Base-by-base conservation (phyloP, 1,139 yeast genomes). In the Magnusiomyces suaveolens region DNA sequence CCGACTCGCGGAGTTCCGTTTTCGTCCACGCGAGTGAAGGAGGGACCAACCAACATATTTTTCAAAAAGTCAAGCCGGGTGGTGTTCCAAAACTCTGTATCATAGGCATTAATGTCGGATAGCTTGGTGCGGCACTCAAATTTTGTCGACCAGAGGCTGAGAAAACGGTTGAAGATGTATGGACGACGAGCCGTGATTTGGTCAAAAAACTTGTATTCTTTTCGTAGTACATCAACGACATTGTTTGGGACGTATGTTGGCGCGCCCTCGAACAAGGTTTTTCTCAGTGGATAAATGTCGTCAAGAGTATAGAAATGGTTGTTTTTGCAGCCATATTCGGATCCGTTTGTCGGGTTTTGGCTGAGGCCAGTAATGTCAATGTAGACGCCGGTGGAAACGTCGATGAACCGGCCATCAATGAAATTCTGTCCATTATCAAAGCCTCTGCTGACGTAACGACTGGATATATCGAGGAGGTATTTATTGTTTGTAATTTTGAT, bases 331-430 rank as follows among this genome's bases (percentile, higher is more conserved):
- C 55, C 57, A 12, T 62, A 64, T 39, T 14, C 18, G 32, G 25
- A 2, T 16, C 20, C 25, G 18, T 8, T 67, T 64, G 14, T 8
- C 10, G 25, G 14, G 38, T 29, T 46, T n/a, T 26, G 39, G 3
- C 74, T 71, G 32, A 72, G 61, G 1, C 69, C 73, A 3, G 74
- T 69, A 51, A 71, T 68, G 69, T 87, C 95, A 54, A 87, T 78
- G 65, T 83, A 87, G 54, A 83, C 67, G 0, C 95, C 95, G 16
- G 85, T 78, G 59, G 83, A 85, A 8, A 82, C 73, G 66, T 87
- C 95, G 56, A 87, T 79, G 63, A 86, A 84, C 57, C 95, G 75
- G 0, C 90, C 95, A 71, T 87, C 95, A 57, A 87, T 86, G 59
- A 84, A 81, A 66, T 87, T 87, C 24, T 64, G 60, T 21, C 80